These are phyloP conservation scores for Boletus hoseneyae DNA, from an alignment of 1,284 basidiomycete species.

Conservation along the genomic window DNA sequence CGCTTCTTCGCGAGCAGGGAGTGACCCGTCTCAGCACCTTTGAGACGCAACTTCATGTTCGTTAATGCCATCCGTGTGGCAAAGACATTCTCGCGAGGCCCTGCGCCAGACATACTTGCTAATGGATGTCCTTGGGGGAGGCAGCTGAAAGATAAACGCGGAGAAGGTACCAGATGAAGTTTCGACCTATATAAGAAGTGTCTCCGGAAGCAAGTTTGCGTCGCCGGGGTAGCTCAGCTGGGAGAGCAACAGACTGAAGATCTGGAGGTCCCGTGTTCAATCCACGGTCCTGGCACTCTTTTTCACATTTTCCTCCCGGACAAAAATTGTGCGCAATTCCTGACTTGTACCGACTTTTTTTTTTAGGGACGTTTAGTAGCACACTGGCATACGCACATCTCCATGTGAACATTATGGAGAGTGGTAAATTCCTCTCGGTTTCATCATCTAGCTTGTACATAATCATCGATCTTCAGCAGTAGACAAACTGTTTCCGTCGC, in stretches of 20 bases:
- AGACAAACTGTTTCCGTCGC: constrained; percentile 98
- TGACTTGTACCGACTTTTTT: neutral
- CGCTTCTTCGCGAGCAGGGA: constrained; percentile 97
- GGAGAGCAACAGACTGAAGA: constrained; percentile 80
- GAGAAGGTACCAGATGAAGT: neutral
- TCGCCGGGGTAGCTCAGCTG: constrained; percentile 67
- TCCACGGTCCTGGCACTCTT: constrained; percentile 50
- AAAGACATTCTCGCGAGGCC: constrained; percentile 88
- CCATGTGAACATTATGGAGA: neutral
- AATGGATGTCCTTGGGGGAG: constrained; percentile 1
- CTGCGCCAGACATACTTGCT: constrained; percentile 77
- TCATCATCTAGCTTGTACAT: constrained; percentile 70
- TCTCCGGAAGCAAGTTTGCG: no score
- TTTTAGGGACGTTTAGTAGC: neutral
- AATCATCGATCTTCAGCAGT: constrained; percentile 96
- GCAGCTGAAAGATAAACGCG: neutral
- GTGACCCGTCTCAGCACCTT: constrained; percentile 97
- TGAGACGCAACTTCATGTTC: constrained; percentile 89
- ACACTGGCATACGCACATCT: neutral
- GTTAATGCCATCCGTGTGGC: constrained; percentile 95
- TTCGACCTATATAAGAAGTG: no score
- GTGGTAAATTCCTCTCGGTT: neutral
- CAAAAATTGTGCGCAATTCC: neutral
- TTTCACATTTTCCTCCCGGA: constrained; percentile 3
- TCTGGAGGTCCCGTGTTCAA: constrained; percentile 60